These are phyloP conservation scores for Leucocoprinus sp. DNA, from an alignment of 768 basidiomycete genomes.

Conservation along the genomic window DNA sequence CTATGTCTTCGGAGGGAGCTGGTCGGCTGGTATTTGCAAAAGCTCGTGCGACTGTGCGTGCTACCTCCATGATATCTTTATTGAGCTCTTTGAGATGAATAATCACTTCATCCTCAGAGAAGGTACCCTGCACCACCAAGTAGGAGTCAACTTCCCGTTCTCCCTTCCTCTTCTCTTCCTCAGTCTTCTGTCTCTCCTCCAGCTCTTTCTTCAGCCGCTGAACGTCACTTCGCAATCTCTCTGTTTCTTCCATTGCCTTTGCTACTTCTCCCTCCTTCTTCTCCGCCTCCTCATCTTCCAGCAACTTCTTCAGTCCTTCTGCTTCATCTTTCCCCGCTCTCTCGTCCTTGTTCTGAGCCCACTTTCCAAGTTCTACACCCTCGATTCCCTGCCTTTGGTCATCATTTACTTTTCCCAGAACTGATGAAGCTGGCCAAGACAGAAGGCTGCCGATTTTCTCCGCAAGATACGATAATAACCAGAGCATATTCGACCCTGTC, in stretches of 20 bases:
- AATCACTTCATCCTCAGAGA: conserved; percentile 4
- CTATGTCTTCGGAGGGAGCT: conserved; percentile 13
- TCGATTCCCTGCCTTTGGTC: not conserved
- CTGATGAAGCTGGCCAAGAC: not conserved
- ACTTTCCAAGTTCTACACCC: not conserved
- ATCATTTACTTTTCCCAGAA: not conserved
- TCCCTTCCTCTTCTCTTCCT: not conserved
- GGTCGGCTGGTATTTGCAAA: not conserved
- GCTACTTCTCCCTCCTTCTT: conserved; percentile 2
- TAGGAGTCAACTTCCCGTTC: not conserved
- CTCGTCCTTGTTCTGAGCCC: not conserved
- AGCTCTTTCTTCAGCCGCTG: conserved; percentile 2
- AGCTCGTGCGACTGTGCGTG: not conserved
- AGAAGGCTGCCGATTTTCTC: conserved; percentile 3
- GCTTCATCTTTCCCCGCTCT: not conserved
- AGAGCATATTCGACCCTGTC: not conserved
- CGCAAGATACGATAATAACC: not conserved
- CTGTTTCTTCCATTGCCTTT: conserved; percentile 1
- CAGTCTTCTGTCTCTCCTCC: not conserved
- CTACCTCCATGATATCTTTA: not conserved
- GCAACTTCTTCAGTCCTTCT: conserved; percentile 1
- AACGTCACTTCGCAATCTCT: conserved; percentile 2
- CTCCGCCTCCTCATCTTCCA: conserved; percentile 7
- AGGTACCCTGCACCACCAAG: not conserved
- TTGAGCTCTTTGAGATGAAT: not conserved